Base-by-base conservation (phyloP, 2,329 filamentous ascomycete species). In the Ophiocordyceps unilateralis region DNA sequence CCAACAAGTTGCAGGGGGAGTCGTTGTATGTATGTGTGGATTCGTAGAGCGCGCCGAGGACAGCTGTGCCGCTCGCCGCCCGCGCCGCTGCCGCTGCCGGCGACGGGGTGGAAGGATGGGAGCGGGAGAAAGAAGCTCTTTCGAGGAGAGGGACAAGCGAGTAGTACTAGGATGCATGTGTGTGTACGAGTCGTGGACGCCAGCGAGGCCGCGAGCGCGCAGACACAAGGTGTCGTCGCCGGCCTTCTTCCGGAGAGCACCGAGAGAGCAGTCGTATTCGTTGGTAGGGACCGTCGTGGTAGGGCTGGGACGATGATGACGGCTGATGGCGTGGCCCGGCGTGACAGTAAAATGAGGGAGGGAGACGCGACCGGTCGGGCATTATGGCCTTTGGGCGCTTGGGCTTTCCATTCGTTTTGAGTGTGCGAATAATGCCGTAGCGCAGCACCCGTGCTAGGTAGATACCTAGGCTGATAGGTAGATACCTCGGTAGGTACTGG, bases 311-410 rank as follows among this genome's bases (percentile, higher is more conserved):
- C 22, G 20, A 41, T 34, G 26, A 40, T 30, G 23, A 40, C 24
- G 22, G 19, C 39, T 37, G 20, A 21, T 19, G 32, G 41, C 21
- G 21, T 42, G 41, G 32, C n/a, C 20, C 20, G 20, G 41, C 14
- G 41, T 26, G 41, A 19, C 41, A 42, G 32, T n/a, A 40, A 24
- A 24, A 38, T 23, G 41, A 24, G n/a, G 41, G 21, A 38, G 32
- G 21, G 32, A 28, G 32, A 38, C 12, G n/a, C 8, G 40, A 4
- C 24, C 5, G 24, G 40, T 41, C 40, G 24, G 22, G 19, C 22
- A 41, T 38, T 39, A 39, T n/a, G n/a, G n/a, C n/a, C n/a, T n/a
- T n/a, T 39, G 37, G 37, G 37, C 21, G 32, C 32, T 17, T 36
- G n/a, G 32, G 28, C 12, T 15, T 30, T 30, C n/a, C 12, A 14